Conservation (phyloP, 306 rosid genomes). For the Macrotyloma uniflorum region DNA sequence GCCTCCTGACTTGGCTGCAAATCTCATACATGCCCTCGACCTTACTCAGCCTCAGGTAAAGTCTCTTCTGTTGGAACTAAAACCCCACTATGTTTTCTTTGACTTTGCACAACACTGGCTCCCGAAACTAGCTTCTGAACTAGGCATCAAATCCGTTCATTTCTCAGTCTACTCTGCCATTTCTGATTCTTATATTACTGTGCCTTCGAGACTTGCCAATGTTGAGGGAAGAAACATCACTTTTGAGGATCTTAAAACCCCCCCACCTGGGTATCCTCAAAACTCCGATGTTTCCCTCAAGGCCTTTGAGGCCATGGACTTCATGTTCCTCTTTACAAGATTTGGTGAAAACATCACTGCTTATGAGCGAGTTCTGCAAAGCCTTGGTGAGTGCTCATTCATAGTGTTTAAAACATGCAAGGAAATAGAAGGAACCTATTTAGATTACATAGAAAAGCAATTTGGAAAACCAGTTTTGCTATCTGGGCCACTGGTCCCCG, state of each 20-base stretch:
- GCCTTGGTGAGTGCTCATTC: constrained; percentile 39
- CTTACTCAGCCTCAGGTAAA: constrained; percentile 46
- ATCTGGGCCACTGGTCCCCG: constrained; percentile 56
- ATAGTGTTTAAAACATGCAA: constrained; percentile 40
- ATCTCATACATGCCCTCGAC: constrained; percentile 43
- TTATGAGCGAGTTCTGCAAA: constrained; percentile 40
- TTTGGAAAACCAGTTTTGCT: constrained; percentile 36
- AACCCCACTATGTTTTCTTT: constrained; percentile 52
- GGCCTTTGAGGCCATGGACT: constrained; percentile 45
- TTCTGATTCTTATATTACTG: constrained; percentile 39
- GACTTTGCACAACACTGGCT: constrained; percentile 66
- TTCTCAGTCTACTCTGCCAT: constrained; percentile 47
- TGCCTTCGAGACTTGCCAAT: constrained; percentile 39
- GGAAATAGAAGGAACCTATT: constrained; percentile 50
- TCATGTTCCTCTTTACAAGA: constrained; percentile 39
- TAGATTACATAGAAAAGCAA: constrained; percentile 45
- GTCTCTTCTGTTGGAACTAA: constrained; percentile 44
- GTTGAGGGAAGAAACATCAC: constrained; percentile 27
- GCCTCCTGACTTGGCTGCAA: constrained; percentile 32
- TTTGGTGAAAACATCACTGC: constrained; percentile 36
- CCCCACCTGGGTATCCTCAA: constrained; percentile 49
- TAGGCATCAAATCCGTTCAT: constrained; percentile 46
- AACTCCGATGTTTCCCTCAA: constrained; percentile 31
- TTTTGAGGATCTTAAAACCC: constrained; percentile 39
- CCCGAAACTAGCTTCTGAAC: constrained; percentile 53